These are phyloP conservation scores for Diaporthe sp. DNA, from an alignment of 2,329 filamentous ascomycete species.

Conservation along the genomic window DNA sequence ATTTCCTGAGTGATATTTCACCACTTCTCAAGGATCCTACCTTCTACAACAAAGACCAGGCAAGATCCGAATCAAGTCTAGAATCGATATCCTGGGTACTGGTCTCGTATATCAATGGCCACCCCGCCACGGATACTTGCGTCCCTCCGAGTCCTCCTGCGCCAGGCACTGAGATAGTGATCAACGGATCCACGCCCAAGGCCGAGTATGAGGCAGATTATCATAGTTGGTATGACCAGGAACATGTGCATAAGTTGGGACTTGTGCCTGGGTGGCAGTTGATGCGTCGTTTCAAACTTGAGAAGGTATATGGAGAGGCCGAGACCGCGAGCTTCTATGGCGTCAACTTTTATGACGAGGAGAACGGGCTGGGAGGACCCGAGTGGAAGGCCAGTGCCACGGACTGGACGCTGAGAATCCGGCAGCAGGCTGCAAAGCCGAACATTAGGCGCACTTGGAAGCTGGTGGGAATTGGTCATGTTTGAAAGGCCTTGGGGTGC, in stretches of 20 bases:
- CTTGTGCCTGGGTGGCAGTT: not conserved
- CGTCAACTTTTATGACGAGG: slow-evolving; percentile 9
- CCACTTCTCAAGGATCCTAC: not conserved
- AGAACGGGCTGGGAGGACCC: slow-evolving; percentile 4
- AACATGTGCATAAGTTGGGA: not conserved
- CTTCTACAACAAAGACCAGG: not conserved
- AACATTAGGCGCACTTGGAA: slow-evolving; percentile 7
- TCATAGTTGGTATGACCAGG: slow-evolving; percentile 6
- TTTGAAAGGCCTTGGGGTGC: not conserved
- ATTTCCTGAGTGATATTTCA: not conserved
- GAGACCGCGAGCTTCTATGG: slow-evolving; percentile 15
- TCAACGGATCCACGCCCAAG: not conserved
- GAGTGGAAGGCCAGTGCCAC: slow-evolving; percentile 10
- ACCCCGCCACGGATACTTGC: not conserved
- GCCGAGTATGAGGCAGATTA: not conserved
- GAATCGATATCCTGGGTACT: not conserved
- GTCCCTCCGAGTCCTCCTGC: not conserved
- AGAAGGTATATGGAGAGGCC: not conserved
- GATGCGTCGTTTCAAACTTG: slow-evolving; percentile 4
- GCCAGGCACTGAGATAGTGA: not conserved
- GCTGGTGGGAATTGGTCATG: not conserved
- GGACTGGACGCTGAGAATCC: slow-evolving; percentile 2
- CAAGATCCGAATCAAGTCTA: not conserved
- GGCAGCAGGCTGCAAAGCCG: slow-evolving; percentile 2
- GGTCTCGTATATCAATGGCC: not conserved